Percentiles rank a stretch among this genome's conserved stretches.
These are phyloP conservation scores for Colletotrichum magnum DNA, from an alignment of 2,329 filamentous ascomycete genomes.

Conservation along the genomic window DNA sequence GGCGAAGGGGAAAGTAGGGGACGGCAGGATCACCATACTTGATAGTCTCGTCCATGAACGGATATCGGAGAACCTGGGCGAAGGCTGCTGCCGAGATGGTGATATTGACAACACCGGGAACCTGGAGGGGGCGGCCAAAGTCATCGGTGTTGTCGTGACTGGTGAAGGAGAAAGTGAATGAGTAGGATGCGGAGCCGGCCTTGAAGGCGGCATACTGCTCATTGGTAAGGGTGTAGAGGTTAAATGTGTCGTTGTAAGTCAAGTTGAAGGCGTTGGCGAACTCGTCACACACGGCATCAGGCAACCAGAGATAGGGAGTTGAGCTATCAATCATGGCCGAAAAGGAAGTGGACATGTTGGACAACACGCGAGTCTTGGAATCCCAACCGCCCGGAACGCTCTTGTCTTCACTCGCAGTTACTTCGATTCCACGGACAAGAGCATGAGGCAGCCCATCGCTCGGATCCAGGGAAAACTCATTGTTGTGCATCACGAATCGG, in stretches of 20 bases:
- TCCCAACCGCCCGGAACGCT: constrained; percentile 56
- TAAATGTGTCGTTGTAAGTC: constrained; percentile 73
- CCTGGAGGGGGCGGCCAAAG: constrained; percentile 63
- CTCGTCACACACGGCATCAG: constrained; percentile 70
- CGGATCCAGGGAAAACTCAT: constrained; percentile 70
- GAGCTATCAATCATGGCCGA: constrained; percentile 74
- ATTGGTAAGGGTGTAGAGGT: constrained; percentile 75
- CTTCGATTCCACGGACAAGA: constrained; percentile 70
- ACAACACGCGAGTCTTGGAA: constrained; percentile 54
- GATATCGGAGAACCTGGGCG: constrained; percentile 64
- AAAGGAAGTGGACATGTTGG: constrained; percentile 62
- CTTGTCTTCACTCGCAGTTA: constrained; percentile 51
- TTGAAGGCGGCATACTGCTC: constrained; percentile 66
- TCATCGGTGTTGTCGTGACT: constrained; percentile 68
- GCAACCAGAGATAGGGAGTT: constrained; percentile 75
- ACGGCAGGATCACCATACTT: constrained; percentile 59
- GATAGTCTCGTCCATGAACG: constrained; percentile 60
- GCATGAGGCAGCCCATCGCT: constrained; percentile 70
- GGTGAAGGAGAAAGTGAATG: constrained; percentile 70
- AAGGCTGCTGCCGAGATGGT: constrained; percentile 67
- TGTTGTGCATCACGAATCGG: constrained; percentile 72
- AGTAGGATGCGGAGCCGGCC: constrained; percentile 57
- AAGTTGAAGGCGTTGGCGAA: constrained; percentile 77
- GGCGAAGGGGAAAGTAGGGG: constrained; percentile 77
- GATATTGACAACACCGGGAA: constrained; percentile 69